Evolutionary conservation across 352 stramenopile genomes (phyloP).

Genomic region (Blastocystis sp.): DNA sequence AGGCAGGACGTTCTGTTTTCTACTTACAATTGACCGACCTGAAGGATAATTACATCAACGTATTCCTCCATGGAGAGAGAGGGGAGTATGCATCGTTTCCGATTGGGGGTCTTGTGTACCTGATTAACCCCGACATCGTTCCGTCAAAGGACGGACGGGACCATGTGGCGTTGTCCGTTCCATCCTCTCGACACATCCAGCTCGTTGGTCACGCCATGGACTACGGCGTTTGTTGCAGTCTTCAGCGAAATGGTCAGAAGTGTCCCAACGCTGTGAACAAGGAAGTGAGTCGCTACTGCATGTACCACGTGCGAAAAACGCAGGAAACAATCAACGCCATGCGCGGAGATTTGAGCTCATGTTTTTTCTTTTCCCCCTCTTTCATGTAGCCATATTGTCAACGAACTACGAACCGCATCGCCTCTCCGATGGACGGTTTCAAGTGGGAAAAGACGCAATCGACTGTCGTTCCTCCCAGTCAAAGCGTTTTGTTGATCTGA

Average conservation of each 20-base stretch:
- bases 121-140: background rate
- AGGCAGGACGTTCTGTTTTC: background rate
- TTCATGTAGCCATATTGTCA: background rate
- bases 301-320: slow-evolving; percentile 12
- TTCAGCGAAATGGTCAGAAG: slow-evolving; percentile 28
- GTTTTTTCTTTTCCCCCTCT: background rate
- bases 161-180: slow-evolving; percentile 3
- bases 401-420: background rate
- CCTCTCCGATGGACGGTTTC: slow-evolving; percentile 15
- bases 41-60: slow-evolving; percentile 25
- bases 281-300: slow-evolving; percentile 37
- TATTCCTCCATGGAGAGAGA: slow-evolving; percentile 23
- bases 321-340: slow-evolving; percentile 20
- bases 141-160: background rate
- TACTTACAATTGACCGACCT: slow-evolving; percentile 20
- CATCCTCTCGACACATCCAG: background rate
- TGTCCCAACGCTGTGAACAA: slow-evolving; percentile 44
- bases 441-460: slow-evolving; percentile 1
- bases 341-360: background rate
- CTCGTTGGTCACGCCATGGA: slow-evolving; percentile 8
- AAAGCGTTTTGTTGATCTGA: background rate
- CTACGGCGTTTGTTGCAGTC: slow-evolving; percentile 10
- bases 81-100: background rate
- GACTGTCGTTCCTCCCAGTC: background rate
- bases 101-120: background rate